A percentile compares a stretch with the other conserved stretches of the same genome.
phyloP scores from a whole-genome alignment of 2,329 filamentous ascomycete genomes.

The Stagonosporopsis tanaceti region DNA sequence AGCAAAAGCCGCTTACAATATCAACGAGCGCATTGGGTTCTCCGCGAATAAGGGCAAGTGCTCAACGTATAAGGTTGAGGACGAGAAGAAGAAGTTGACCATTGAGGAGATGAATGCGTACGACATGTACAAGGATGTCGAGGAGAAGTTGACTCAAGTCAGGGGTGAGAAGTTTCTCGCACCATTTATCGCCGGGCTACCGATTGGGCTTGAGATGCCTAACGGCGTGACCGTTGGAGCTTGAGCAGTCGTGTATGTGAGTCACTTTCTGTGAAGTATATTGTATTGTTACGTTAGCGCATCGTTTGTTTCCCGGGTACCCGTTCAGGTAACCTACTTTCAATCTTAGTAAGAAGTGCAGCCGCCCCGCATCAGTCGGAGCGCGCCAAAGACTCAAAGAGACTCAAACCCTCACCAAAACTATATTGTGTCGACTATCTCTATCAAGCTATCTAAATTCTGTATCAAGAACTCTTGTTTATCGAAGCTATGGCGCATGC shows the following conservation, averaged over 20 bases:
- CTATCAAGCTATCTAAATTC: neutral
- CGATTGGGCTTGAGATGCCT: slow-evolving; percentile 18
- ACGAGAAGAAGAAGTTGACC: slow-evolving; percentile 68
- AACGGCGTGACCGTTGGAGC: slow-evolving; percentile 21
- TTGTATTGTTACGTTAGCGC: slow-evolving; percentile 6
- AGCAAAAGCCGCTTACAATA: slow-evolving; percentile 50
- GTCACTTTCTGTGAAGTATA: neutral
- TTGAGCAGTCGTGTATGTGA: neutral
- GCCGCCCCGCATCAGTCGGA: neutral
- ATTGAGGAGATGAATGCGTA: slow-evolving; percentile 73
- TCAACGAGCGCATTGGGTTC: slow-evolving; percentile 56
- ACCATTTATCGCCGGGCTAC: slow-evolving; percentile 16
- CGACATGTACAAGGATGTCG: slow-evolving; percentile 35
- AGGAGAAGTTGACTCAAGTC: slow-evolving; percentile 22
- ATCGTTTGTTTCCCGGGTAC: neutral
- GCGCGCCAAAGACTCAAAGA: neutral
- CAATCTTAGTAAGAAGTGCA: slow-evolving; percentile 12
- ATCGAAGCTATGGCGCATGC: slow-evolving; percentile 3
- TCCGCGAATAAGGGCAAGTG: slow-evolving; percentile 64
- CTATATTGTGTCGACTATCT: neutral
- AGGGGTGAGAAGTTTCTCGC: slow-evolving; percentile 16
- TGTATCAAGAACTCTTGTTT: too few species aligned
- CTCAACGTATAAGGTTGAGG: slow-evolving; percentile 67
- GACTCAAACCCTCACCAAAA: neutral
- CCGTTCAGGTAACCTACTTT: neutral